Conservation (phyloP, 768 basidiomycete genomes). For the Suillus paluster region DNA sequence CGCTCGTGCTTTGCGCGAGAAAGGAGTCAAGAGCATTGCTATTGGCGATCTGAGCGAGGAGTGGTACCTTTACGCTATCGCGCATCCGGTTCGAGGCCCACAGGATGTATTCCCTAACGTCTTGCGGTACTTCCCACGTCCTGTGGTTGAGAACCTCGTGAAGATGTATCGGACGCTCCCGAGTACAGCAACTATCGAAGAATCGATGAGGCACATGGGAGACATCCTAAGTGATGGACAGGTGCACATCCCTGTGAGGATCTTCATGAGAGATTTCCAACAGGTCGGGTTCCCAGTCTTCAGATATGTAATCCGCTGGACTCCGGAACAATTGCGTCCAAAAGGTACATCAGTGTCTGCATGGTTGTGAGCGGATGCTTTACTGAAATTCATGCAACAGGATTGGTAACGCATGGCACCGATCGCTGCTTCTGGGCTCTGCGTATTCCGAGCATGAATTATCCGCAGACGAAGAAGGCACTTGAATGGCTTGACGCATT, state of each 20-base stretch:
- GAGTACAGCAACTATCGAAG: slow-evolving; percentile 45
- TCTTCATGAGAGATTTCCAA: slow-evolving; percentile 64
- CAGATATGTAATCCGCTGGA: slow-evolving; percentile 73
- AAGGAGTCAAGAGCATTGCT: slow-evolving; percentile 63
- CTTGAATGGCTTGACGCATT: slow-evolving; percentile 60
- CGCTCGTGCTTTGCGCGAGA: slow-evolving; percentile 53
- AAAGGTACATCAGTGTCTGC: slow-evolving; percentile 43
- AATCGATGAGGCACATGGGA: slow-evolving; percentile 54
- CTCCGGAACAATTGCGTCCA: slow-evolving; percentile 60
- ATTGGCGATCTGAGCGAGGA: slow-evolving; percentile 76
- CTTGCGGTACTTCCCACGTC: slow-evolving; percentile 59
- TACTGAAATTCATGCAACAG: slow-evolving; percentile 36
- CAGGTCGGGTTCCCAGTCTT: slow-evolving; percentile 62
- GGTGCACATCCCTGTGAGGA: slow-evolving; percentile 68
- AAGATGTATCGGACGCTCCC: slow-evolving; percentile 47
- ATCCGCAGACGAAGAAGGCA: slow-evolving; percentile 51
- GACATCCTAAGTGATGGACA: slow-evolving; percentile 63
- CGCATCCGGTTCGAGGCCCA: slow-evolving; percentile 56
- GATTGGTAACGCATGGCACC: slow-evolving; percentile 72
- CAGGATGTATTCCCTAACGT: slow-evolving; percentile 62
- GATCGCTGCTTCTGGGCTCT: slow-evolving; percentile 70
- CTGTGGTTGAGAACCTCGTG: slow-evolving; percentile 51
- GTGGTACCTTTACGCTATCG: slow-evolving; percentile 79
- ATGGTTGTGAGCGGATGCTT: background rate
- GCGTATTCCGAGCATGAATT: slow-evolving; percentile 50